Conservation (phyloP, 2,329 filamentous ascomycete genomes). For the Hymenoscyphus fructigenus region DNA sequence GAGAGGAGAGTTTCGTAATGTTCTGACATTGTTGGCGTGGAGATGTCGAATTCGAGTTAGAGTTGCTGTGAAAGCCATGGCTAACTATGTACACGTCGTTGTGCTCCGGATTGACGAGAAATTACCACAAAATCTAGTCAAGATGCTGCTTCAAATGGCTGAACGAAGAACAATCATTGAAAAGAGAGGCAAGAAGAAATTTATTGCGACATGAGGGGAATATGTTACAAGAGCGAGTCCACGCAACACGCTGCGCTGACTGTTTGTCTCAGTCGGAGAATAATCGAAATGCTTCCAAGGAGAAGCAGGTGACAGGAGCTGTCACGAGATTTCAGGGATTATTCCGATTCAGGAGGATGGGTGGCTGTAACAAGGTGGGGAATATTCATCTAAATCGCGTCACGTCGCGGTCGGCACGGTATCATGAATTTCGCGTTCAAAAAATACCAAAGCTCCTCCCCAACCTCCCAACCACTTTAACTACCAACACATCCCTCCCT, state of each 20-base stretch:
- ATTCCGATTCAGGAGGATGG: no score
- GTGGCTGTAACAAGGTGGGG: no score
- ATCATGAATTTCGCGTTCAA: background rate
- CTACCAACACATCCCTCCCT: background rate
- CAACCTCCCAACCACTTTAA: constrained; percentile 1
- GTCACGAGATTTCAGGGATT: background rate
- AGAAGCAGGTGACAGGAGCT: background rate
- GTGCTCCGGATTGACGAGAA: background rate
- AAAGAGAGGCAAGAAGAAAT: background rate
- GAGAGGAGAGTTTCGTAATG: constrained; percentile 55
- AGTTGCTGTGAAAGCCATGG: background rate
- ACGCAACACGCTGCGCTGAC: background rate
- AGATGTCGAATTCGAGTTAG: constrained; percentile 27
- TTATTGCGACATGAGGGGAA: background rate
- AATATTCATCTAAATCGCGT: constrained; percentile 6
- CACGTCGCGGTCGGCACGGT: background rate
- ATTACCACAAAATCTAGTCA: no score
- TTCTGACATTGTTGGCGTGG: constrained; percentile 52
- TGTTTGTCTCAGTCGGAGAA: background rate
- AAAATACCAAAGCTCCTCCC: background rate
- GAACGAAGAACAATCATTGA: background rate
- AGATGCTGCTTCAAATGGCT: background rate
- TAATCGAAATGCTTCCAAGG: background rate
- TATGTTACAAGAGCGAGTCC: background rate
- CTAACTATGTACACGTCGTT: no score